Evolutionary conservation across 129 eudicot species (phyloP).

Genomic region (Escallonia rubra): DNA sequence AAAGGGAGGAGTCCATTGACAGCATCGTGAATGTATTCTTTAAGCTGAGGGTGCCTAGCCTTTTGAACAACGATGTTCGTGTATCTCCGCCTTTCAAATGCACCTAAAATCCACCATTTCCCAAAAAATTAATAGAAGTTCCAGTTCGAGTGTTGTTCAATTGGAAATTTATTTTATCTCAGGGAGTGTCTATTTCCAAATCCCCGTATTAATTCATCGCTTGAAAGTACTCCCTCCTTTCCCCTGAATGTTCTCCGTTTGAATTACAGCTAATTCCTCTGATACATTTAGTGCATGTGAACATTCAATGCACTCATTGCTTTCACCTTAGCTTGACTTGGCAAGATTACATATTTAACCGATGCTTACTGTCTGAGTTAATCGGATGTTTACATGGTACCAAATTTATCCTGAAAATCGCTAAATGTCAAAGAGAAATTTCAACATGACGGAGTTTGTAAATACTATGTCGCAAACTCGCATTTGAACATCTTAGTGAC

Average conservation of each 20-base stretch:
- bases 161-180: not conserved
- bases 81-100: conserved; percentile 79
- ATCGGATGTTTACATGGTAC: too few relatives aligned
- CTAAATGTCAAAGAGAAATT: not conserved
- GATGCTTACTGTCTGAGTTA: too few relatives aligned
- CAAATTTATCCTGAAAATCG: not conserved
- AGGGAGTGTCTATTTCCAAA: not conserved
- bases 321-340: too few relatives aligned
- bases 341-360: too few relatives aligned
- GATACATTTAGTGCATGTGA: not conserved
- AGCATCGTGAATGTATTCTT: conserved; percentile 55
- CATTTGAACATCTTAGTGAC: too few relatives aligned
- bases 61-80: conserved; percentile 83
- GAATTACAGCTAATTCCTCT: too few relatives aligned
- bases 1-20: conserved; percentile 54
- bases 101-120: conserved; percentile 38
- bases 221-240: too few relatives aligned
- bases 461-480: too few relatives aligned
- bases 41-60: conserved; percentile 81
- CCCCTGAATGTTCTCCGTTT: too few relatives aligned
- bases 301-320: too few relatives aligned
- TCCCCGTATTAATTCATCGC: not conserved
- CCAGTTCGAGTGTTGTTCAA: too few relatives aligned
- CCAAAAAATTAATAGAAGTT: not conserved
- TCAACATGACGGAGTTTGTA: not conserved